Percentiles rank a stretch among this genome's conserved stretches.
Evolutionary conservation across 352 stramenopile genomes (phyloP).

Genomic region (Phytophthora constricta): DNA sequence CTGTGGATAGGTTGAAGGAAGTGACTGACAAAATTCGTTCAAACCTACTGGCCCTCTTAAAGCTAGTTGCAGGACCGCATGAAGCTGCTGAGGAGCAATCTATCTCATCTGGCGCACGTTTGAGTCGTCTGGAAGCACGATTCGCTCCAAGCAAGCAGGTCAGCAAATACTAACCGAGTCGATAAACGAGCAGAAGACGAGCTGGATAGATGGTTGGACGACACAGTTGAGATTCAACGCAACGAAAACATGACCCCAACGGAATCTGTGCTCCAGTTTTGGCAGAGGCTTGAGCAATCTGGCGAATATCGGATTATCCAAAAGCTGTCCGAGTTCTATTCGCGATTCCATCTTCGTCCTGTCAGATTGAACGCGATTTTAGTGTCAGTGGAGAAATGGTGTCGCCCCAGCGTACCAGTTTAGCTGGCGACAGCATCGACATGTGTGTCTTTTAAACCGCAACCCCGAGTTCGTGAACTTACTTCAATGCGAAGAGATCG

Average conservation of each 20-base stretch:
- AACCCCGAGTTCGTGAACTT: conserved; percentile 22
- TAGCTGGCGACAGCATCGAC: conserved; percentile 18
- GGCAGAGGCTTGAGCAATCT: conserved; percentile 6
- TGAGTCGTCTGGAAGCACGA: conserved; percentile 6
- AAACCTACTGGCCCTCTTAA: conserved; percentile 15
- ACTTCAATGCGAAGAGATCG: conserved; percentile 25
- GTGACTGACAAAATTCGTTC: conserved; percentile 10
- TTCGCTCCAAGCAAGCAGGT: not conserved
- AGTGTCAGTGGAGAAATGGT: conserved; percentile 17
- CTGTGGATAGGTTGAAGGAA: conserved; percentile 2
- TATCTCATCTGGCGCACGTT: not conserved
- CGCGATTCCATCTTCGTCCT: conserved; percentile 11
- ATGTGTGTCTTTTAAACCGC: conserved; percentile 24
- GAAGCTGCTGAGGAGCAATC: not conserved
- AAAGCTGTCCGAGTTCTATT: not conserved
- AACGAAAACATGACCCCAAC: not conserved
- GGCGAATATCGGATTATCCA: conserved; percentile 20
- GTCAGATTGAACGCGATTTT: conserved; percentile 27
- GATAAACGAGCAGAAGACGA: conserved; percentile 21
- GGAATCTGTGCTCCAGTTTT: conserved; percentile 21
- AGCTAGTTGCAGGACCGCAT: conserved; percentile 1
- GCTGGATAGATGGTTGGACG: conserved; percentile 11
- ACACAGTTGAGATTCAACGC: conserved; percentile 11
- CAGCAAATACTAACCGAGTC: not conserved
- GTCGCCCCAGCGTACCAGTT: conserved; percentile 3